Conservation (phyloP, 495 filamentous ascomycete genomes). For the Endocarpon pusillum region DNA sequence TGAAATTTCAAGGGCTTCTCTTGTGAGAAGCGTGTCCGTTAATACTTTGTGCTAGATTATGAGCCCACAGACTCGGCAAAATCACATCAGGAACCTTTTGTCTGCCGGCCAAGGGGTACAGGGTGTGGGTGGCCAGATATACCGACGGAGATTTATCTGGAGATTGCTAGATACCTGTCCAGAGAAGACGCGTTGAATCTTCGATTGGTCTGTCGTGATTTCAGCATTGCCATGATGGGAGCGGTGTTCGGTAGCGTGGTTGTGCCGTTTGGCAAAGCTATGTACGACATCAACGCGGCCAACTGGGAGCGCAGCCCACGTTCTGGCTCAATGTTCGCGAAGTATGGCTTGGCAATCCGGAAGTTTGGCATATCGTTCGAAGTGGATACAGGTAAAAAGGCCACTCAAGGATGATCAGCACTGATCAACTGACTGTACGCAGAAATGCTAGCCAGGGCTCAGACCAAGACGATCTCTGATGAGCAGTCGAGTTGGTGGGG, state of each 20-base stretch:
- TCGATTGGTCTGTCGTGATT: slow-evolving; percentile 36
- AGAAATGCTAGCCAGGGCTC: background rate
- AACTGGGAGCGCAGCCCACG: slow-evolving; percentile 9
- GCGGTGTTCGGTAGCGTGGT: slow-evolving; percentile 33
- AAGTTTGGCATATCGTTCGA: slow-evolving; percentile 40
- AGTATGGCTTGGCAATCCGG: slow-evolving; percentile 30
- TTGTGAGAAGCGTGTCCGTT: too few species aligned
- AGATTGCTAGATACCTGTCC: slow-evolving; percentile 26
- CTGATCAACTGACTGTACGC: background rate
- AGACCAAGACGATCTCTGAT: slow-evolving; percentile 5
- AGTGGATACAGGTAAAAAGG: slow-evolving; percentile 20
- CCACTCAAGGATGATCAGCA: background rate
- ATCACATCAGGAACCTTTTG: too few species aligned
- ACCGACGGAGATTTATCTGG: slow-evolving; percentile 33
- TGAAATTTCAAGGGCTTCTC: too few species aligned
- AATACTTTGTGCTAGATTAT: too few species aligned
- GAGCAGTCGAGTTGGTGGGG: slow-evolving; percentile 34
- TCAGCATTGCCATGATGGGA: slow-evolving; percentile 27
- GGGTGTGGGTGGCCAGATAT: slow-evolving; percentile 23
- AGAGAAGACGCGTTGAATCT: slow-evolving; percentile 30
- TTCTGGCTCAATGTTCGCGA: slow-evolving; percentile 21
- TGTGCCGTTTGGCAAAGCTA: slow-evolving; percentile 27
- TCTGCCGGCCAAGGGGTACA: too few species aligned
- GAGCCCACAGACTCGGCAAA: too few species aligned
- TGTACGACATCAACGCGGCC: slow-evolving; percentile 14